These are phyloP conservation scores for Schrenkiella parvula DNA, from an alignment of 345 rosid species.

Conservation along the genomic window DNA sequence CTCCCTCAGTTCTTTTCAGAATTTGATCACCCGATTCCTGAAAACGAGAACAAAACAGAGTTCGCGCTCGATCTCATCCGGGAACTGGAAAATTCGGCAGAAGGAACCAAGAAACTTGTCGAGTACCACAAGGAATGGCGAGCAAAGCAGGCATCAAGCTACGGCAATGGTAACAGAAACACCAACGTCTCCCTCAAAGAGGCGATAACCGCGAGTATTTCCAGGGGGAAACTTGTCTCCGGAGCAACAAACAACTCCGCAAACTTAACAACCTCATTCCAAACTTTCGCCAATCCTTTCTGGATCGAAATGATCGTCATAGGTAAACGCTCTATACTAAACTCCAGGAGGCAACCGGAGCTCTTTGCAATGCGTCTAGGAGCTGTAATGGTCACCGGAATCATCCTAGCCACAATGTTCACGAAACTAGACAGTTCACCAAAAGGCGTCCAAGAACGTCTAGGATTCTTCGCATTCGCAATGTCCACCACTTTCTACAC, in stretches of 20 bases:
- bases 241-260: constrained; percentile 46
- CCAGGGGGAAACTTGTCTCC: constrained; percentile 78
- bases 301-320: constrained; percentile 84
- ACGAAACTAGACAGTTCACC: constrained; percentile 78
- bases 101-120: constrained; percentile 59
- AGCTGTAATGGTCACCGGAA: constrained; percentile 74
- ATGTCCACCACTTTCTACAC: constrained; percentile 96
- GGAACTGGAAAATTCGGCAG: constrained; percentile 73
- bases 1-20: constrained; percentile 63
- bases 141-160: constrained; percentile 10
- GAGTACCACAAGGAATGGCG: constrained; percentile 80
- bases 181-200: constrained; percentile 55
- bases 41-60: constrained; percentile 79
- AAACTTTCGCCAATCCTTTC: constrained; percentile 70
- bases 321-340: constrained; percentile 57
- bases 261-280: constrained; percentile 47
- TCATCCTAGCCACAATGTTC: constrained; percentile 81
- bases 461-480: constrained; percentile 92
- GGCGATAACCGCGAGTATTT: constrained; percentile 72
- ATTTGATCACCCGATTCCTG: constrained; percentile 84
- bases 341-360: constrained; percentile 84
- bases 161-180: constrained; percentile 3
- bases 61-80: constrained; percentile 82
- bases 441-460: constrained; percentile 75
- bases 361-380: constrained; percentile 70